Conservation (phyloP, 2,329 filamentous ascomycete species). For the Calonectria pseudoturangicola region DNA sequence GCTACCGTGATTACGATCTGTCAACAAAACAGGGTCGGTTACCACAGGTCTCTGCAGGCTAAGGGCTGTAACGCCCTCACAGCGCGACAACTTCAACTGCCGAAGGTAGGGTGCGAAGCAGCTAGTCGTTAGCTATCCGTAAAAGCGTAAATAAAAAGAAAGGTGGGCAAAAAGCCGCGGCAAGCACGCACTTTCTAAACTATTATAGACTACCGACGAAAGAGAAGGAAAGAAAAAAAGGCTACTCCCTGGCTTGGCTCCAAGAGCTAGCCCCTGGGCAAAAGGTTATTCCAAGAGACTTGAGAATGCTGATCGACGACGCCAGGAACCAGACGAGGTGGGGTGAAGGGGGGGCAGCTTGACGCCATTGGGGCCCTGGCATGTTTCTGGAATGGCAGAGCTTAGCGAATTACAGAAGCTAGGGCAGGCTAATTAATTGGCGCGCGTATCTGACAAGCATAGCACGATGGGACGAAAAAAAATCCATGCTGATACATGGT, state of each 20-base stretch:
- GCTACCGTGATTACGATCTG: constrained; percentile 34
- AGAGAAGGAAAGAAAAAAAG: not conserved
- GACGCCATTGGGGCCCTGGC: constrained; percentile 26
- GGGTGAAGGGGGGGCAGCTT: not conserved
- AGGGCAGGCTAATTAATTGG: constrained; percentile 21
- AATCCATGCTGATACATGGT: too few species aligned
- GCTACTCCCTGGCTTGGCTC: constrained; percentile 2
- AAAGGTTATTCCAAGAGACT: constrained; percentile 20
- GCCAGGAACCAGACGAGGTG: constrained; percentile 30
- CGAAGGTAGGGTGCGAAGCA: not conserved
- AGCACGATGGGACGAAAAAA: not conserved
- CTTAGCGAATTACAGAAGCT: constrained; percentile 8
- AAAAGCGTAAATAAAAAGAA: not conserved
- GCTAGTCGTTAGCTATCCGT: not conserved
- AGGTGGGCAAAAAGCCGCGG: not conserved
- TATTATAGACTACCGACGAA: not conserved
- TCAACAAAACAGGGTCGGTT: constrained; percentile 30
- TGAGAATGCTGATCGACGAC: constrained; percentile 36
- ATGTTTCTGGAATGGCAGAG: constrained; percentile 29
- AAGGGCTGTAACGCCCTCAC: constrained; percentile 3
- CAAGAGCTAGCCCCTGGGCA: constrained; percentile 29
- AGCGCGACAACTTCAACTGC: constrained; percentile 7
- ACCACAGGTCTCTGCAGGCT: constrained; percentile 22
- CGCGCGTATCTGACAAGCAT: constrained; percentile 20
- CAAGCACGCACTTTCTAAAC: not conserved